These are phyloP conservation scores for Centaurea solstitialis DNA, from an alignment of 129 eudicot species.

Conservation along the genomic window DNA sequence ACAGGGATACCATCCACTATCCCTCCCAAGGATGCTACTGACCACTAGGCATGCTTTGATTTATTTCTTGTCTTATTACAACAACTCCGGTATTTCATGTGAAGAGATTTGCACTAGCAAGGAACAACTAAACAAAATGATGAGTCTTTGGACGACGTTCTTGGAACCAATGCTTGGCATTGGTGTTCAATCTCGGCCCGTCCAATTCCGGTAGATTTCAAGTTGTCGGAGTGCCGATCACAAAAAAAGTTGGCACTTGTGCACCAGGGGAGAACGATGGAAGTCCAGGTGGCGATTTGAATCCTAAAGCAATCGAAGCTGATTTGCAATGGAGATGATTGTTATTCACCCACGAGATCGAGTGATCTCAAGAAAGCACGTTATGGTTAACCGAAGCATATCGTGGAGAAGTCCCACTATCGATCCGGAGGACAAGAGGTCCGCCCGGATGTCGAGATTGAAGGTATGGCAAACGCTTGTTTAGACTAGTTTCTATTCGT, in stretches of 20 bases:
- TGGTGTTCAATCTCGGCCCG: conserved; percentile 52
- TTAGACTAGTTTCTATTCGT: too few species aligned
- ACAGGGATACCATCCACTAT: too few species aligned
- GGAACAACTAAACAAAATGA: conserved; percentile 75
- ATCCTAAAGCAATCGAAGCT: conserved; percentile 44
- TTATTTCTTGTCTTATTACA: too few species aligned
- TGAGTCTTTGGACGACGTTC: conserved; percentile 81
- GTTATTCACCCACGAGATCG: conserved; percentile 37
- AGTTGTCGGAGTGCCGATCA: conserved; percentile 40
- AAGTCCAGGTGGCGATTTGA: conserved; percentile 40
- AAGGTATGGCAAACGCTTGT: too few species aligned
- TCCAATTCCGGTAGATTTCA: conserved; percentile 36
- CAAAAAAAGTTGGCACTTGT: conserved; percentile 26
- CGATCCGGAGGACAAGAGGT: too few species aligned
- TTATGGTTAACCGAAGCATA: conserved; percentile 46
- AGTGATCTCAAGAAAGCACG: conserved; percentile 33
- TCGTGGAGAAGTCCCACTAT: too few species aligned
- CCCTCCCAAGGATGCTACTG: too few species aligned
- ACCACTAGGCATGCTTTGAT: too few species aligned
- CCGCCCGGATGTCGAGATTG: too few species aligned
- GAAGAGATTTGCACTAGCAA: conserved; percentile 81
- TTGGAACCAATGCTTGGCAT: conserved; percentile 87
- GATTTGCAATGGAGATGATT: conserved; percentile 53
- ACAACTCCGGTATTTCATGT: conserved; percentile 84
- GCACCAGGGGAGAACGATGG: conserved; percentile 46